phyloP scores from a whole-genome alignment of 164 flowering plant genomes.

The Saururus chinensis region DNA sequence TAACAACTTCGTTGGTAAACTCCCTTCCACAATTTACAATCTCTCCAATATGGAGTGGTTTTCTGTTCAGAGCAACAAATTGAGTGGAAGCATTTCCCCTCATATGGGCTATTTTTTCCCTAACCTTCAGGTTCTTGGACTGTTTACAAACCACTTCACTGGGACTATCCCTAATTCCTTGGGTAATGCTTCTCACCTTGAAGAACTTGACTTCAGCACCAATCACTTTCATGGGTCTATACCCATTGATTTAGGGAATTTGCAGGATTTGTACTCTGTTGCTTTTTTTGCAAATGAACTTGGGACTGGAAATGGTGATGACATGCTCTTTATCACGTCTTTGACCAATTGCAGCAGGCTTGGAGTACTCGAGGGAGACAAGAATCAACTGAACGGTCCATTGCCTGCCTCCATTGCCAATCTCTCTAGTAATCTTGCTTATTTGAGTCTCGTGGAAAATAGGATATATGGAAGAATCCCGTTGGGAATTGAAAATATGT shows the following conservation, averaged over 20 bases:
- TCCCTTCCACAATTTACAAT: background rate
- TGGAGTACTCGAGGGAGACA: conserved; percentile 20
- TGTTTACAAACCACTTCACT: conserved; percentile 24
- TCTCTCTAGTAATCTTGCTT: conserved; percentile 16
- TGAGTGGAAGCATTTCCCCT: conserved; percentile 15
- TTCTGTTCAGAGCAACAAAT: background rate
- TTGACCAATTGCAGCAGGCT: conserved; percentile 27
- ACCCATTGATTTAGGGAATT: background rate
- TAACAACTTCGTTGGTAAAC: background rate
- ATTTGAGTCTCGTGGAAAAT: background rate
- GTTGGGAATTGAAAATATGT: no score
- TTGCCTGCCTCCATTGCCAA: conserved; percentile 41
- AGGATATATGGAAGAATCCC: no score
- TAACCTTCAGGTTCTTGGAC: conserved; percentile 16
- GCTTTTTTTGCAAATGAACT: background rate
- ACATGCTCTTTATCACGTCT: conserved; percentile 20
- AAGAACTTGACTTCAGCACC: conserved; percentile 18
- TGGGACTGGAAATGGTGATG: conserved; percentile 3
- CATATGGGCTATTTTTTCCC: conserved; percentile 18
- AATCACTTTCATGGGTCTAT: conserved; percentile 14
- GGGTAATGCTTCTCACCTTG: conserved; percentile 25
- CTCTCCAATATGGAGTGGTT: background rate
- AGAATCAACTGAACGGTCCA: conserved; percentile 29
- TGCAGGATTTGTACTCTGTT: background rate
- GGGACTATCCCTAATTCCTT: conserved; percentile 39